Evolutionary conservation across 805 yeast genomes (phyloP), one percentile per base, ranked within the genome.

Genomic region (Pichia nanzhaoensis): DNA sequence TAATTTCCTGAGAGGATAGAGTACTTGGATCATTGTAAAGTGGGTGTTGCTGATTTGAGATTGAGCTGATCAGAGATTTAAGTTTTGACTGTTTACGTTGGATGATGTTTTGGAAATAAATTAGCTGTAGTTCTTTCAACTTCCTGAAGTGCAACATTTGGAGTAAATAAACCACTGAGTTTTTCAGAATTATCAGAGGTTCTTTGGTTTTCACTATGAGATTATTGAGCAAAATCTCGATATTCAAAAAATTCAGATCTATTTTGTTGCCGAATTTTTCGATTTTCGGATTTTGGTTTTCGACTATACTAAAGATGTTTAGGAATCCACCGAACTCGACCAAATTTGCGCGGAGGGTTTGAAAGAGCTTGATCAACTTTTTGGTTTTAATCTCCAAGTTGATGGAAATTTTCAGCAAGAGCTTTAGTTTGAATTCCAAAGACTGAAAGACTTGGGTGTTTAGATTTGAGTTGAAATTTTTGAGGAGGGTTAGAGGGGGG

Each of bases 251-350:
- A 34, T 67, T 69, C 42, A 69, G 61, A 55, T 77, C 82, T 16
- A 77, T 65, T 12, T 70, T 68, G 40, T 77, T 73, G 1, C 82
- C 82, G 51, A 76, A 73, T 42, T 65, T 66, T 55, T 77, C 82
- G 33, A 76, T 67, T 16, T 54, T 33, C 27, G 48, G 48, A 27
- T 60, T 57, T 34, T 61, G 63, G 22, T 59, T 60, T 64, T 68
- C 67, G 61, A 61, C 69, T 30, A 77, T 66, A 18, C 79, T 72
- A 51, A 77, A 75, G 48, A 77, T 73, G 56, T 77, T 77, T 52
- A 76, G 67, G 52, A 74, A 73, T 3, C 79, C 80, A 18, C 82
- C 82, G 41, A 77, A 61, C 54, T 75, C 79, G 13, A 75, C 67
- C 50, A 76, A 54, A 5, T 65, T 60, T 14, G 61, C 47, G 41